Percentiles rank a stretch among this genome's conserved stretches.
Evolutionary conservation across 2,329 filamentous ascomycete genomes (phyloP).

Genomic region (Colletotrichum simmondsii): DNA sequence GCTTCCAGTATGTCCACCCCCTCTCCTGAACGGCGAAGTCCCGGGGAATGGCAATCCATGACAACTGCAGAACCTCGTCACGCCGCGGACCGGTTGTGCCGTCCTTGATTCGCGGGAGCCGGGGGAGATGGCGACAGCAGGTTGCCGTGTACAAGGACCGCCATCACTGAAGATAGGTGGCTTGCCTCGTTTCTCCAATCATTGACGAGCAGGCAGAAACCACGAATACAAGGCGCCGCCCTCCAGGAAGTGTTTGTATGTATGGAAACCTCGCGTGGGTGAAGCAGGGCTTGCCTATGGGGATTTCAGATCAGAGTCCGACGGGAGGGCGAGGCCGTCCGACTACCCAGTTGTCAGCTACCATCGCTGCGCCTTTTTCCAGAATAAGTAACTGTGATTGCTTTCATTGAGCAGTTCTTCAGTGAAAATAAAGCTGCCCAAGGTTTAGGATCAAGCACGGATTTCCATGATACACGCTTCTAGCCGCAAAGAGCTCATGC

Average conservation of each 20-base stretch:
- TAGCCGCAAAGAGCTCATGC: not conserved
- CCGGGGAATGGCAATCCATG: constrained; percentile 12
- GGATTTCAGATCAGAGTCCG: not conserved
- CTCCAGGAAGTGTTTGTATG: constrained; percentile 14
- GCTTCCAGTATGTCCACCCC: constrained; percentile 9
- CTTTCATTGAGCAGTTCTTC: not conserved
- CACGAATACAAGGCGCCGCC: constrained; percentile 3
- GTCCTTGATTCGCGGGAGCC: constrained; percentile 29
- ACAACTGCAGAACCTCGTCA: constrained; percentile 11
- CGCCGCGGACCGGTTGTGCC: constrained; percentile 9
- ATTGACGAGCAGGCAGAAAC: not conserved
- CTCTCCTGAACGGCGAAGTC: not conserved
- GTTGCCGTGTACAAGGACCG: constrained; percentile 6
- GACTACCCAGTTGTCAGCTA: constrained; percentile 1
- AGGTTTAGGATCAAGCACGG: not conserved
- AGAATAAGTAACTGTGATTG: constrained; percentile 5
- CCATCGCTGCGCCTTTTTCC: constrained; percentile 2
- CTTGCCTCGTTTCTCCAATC: constrained; percentile 17
- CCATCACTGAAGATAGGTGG: constrained; percentile 6
- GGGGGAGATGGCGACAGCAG: constrained; percentile 13
- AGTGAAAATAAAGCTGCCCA: not conserved
- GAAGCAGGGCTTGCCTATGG: not conserved
- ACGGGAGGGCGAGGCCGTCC: not conserved
- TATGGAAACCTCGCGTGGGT: constrained; percentile 1
- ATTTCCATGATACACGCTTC: not conserved